These are phyloP conservation scores for Prunus kanzakura DNA, from an alignment of 306 rosid species.

Conservation along the genomic window DNA sequence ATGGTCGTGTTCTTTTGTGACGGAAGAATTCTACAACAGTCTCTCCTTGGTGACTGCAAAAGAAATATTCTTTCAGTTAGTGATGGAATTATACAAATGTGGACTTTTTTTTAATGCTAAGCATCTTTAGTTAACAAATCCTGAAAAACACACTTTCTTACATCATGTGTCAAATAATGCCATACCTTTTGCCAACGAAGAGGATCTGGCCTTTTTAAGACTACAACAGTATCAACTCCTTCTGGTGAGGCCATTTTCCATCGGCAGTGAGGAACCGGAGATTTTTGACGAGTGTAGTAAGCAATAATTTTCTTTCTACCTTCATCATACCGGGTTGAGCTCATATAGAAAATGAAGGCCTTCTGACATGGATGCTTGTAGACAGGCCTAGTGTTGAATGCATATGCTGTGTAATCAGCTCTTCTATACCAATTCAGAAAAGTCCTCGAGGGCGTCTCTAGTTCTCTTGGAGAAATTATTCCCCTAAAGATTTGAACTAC, in stretches of 20 bases:
- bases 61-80: constrained; percentile 19
- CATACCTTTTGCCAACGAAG: constrained; percentile 76
- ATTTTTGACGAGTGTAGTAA: constrained; percentile 29
- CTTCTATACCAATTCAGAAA: constrained; percentile 76
- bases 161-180: background rate
- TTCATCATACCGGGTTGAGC: constrained; percentile 32
- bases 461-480: constrained; percentile 71
- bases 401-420: constrained; percentile 81
- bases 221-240: constrained; percentile 45
- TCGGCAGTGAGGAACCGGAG: constrained; percentile 46
- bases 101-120: too few species aligned
- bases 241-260: constrained; percentile 71
- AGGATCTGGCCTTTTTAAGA: constrained; percentile 66
- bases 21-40: constrained; percentile 77
- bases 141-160: background rate
- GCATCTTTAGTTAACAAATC: background rate
- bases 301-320: constrained; percentile 36
- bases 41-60: constrained; percentile 90
- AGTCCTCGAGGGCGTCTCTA: constrained; percentile 81
- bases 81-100: background rate
- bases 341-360: constrained; percentile 62
- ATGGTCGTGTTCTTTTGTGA: constrained; percentile 42
- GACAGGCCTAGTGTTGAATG: constrained; percentile 93
- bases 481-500: constrained; percentile 80
- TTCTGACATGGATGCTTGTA: constrained; percentile 72